Conservation (phyloP, 257 asterid species). For the Scutellaria galericulata region DNA sequence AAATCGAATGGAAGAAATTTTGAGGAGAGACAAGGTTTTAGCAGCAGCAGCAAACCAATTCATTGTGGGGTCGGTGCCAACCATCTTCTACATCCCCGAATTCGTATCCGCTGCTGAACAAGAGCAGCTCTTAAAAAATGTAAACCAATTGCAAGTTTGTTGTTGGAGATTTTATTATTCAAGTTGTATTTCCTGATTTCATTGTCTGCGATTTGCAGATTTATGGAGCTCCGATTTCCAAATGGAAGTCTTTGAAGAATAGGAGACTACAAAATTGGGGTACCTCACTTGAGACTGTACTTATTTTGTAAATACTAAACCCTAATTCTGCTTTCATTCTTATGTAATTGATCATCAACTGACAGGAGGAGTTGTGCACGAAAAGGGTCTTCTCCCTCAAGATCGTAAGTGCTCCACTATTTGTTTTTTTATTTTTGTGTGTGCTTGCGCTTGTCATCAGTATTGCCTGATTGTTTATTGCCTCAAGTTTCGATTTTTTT, state of each 20-base stretch:
- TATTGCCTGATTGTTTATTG: background rate
- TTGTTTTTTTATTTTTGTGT: background rate
- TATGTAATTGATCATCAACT: background rate
- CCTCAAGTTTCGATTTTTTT: background rate
- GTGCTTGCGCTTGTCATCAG: background rate
- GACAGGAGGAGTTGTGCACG: constrained; percentile 93
- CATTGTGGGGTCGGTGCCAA: constrained; percentile 71
- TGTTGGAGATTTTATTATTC: too few species aligned
- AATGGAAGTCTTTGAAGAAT: constrained; percentile 88
- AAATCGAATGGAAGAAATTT: constrained; percentile 23
- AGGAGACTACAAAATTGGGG: constrained; percentile 98
- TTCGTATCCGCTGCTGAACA: constrained; percentile 65
- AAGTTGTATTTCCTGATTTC: background rate
- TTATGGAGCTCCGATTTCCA: constrained; percentile 74
- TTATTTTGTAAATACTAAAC: background rate
- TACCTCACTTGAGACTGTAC: constrained; percentile 26
- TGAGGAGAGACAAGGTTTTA: constrained; percentile 1
- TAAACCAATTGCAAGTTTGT: constrained; percentile 19
- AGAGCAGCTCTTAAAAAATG: constrained; percentile 58
- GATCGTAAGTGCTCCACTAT: constrained; percentile 54
- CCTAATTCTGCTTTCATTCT: background rate
- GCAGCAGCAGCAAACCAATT: constrained; percentile 36
- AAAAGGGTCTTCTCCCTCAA: constrained; percentile 92
- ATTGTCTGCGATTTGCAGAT: constrained; percentile 47
- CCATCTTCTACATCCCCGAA: constrained; percentile 71